phyloP scores from a whole-genome alignment of 2,329 filamentous ascomycete genomes.

The Catunica adiposa region DNA sequence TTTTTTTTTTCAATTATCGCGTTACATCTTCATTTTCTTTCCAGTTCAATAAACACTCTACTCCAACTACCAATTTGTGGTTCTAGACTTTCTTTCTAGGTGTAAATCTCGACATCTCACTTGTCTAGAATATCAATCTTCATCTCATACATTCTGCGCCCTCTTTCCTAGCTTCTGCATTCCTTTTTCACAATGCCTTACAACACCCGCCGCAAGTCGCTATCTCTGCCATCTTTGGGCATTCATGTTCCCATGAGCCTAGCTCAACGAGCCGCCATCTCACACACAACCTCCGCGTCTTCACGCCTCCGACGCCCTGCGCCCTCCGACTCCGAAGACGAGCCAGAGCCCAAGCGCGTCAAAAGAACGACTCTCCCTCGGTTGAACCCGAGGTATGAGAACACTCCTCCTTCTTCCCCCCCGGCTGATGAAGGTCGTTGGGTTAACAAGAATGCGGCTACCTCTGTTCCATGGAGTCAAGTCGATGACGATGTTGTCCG shows the following conservation, averaged over 20 bases:
- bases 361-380: constrained; percentile 22
- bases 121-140: neutral
- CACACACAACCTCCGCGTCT: constrained; percentile 23
- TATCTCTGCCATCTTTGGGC: constrained; percentile 82
- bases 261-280: constrained; percentile 39
- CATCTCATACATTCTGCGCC: neutral
- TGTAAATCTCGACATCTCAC: no score
- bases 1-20: neutral
- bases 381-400: constrained; percentile 34
- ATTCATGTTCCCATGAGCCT: constrained; percentile 65
- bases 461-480: constrained; percentile 59
- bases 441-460: constrained; percentile 52
- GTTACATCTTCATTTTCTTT: no score
- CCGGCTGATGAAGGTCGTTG: constrained; percentile 23
- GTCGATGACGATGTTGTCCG: constrained; percentile 95
- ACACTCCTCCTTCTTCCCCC: constrained; percentile 46
- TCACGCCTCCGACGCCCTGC: constrained; percentile 17
- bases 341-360: constrained; percentile 44
- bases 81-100: no score
- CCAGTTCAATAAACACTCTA: no score
- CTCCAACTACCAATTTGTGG: no score
- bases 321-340: constrained; percentile 17
- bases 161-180: neutral
- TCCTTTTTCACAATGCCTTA: constrained; percentile 51
- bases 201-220: constrained; percentile 90